Conservation (phyloP, 2,329 filamentous ascomycete species). For the Aspergillus sp. region DNA sequence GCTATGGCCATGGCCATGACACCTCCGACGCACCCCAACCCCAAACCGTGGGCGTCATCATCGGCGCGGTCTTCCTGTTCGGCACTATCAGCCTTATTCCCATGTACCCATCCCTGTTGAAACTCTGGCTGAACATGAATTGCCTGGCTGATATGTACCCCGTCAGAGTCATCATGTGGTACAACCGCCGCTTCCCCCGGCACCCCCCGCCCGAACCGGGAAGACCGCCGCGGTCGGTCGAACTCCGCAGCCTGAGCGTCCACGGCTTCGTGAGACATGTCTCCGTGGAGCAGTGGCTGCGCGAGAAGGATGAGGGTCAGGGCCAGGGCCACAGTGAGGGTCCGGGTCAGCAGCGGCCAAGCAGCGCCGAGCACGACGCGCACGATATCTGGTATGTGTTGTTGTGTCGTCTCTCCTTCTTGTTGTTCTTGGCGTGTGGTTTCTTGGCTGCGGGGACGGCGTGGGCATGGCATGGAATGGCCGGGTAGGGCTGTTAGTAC, state of each 20-base stretch:
- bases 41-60: conserved; percentile 20
- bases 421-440: conserved; percentile 1
- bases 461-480: no score
- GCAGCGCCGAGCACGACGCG: conserved; percentile 11
- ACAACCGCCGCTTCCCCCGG: conserved; percentile 9
- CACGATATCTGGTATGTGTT: conserved; percentile 21
- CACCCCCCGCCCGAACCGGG: background rate
- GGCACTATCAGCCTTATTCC: conserved; percentile 20
- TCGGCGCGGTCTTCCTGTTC: conserved; percentile 21
- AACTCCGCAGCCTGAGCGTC: conserved; percentile 7
- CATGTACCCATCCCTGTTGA: conserved; percentile 14
- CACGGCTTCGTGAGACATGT: conserved; percentile 10
- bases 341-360: conserved; percentile 12
- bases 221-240: conserved; percentile 6
- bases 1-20: no score
- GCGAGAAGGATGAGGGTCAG: no score
- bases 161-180: conserved; percentile 16
- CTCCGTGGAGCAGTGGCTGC: conserved; percentile 20
- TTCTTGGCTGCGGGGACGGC: no score
- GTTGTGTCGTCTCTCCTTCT: conserved; percentile 2
- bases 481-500: no score
- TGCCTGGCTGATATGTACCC: background rate
- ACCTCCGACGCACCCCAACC: conserved; percentile 11
- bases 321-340: no score
- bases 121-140: background rate